Evolutionary conservation across 2,329 filamentous ascomycete species (phyloP).

Genomic region (Pseudogymnoascus sp.): DNA sequence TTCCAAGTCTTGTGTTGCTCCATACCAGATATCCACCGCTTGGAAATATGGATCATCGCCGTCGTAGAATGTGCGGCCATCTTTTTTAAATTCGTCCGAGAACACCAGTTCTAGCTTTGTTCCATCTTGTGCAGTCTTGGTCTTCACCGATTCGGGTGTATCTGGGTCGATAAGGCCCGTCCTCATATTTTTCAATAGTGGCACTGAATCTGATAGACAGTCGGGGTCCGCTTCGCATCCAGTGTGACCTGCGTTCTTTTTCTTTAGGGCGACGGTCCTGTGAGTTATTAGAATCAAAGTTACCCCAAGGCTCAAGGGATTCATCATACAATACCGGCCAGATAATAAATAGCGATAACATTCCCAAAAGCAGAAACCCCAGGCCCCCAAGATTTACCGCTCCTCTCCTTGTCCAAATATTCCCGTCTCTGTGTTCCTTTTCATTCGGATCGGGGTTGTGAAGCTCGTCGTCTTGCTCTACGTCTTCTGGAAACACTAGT

Average conservation of each 20-base stretch:
- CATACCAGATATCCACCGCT: slow-evolving; percentile 63
- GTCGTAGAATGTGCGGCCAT: slow-evolving; percentile 61
- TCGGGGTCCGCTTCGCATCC: slow-evolving; percentile 33
- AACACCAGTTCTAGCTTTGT: slow-evolving; percentile 58
- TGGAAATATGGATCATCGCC: slow-evolving; percentile 63
- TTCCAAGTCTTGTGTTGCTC: slow-evolving; percentile 60
- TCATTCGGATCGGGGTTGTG: slow-evolving; percentile 63
- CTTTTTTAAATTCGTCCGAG: slow-evolving; percentile 63
- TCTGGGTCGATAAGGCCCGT: slow-evolving; percentile 57
- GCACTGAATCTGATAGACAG: slow-evolving; percentile 28
- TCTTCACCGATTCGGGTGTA: slow-evolving; percentile 50
- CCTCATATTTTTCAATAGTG: slow-evolving; percentile 52
- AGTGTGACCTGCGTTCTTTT: slow-evolving; percentile 18
- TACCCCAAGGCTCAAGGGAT: background rate
- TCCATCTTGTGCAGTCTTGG: slow-evolving; percentile 49
- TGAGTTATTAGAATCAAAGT: slow-evolving; percentile 19
- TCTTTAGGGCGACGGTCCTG: slow-evolving; percentile 48
- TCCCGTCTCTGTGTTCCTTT: slow-evolving; percentile 50
- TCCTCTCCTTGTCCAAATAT: slow-evolving; percentile 57
- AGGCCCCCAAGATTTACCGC: slow-evolving; percentile 57
- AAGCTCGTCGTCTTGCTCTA: slow-evolving; percentile 64
- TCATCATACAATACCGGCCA: slow-evolving; percentile 58
- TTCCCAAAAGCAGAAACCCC: slow-evolving; percentile 47
- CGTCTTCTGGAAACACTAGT: slow-evolving; percentile 61
- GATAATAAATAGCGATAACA: slow-evolving; percentile 58